A percentile compares a stretch with the other conserved stretches of the same genome.
Evolutionary conservation across 306 rosid genomes (phyloP).

Genomic region (Corylus heterophylla): DNA sequence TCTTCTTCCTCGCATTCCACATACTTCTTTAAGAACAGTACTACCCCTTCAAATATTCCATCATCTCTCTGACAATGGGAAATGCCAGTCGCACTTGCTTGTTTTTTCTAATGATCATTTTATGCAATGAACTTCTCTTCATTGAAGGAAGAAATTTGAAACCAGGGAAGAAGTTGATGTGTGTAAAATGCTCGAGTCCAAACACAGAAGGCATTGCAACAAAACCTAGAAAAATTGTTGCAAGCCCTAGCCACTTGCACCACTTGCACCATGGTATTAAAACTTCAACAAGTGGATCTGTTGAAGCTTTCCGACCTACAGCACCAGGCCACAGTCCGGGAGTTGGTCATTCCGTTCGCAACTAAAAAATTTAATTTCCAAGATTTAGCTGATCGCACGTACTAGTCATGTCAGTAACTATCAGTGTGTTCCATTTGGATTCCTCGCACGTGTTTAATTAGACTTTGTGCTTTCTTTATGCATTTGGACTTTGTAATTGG

Average conservation of each 20-base stretch:
- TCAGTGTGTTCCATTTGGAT: neutral
- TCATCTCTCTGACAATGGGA: constrained; percentile 43
- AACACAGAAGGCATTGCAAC: constrained; percentile 16
- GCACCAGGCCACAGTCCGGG: constrained; percentile 82
- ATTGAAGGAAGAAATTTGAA: constrained; percentile 56
- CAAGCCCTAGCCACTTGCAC: constrained; percentile 20
- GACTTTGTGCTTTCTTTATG: neutral
- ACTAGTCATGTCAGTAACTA: neutral
- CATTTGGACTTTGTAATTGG: no score
- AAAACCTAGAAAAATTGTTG: constrained; percentile 1
- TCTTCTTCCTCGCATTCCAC: neutral
- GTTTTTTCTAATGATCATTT: constrained; percentile 41
- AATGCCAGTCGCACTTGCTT: constrained; percentile 37
- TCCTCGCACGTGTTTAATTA: neutral
- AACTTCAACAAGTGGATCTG: constrained; percentile 29
- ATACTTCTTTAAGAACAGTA: neutral
- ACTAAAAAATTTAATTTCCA: constrained; percentile 16
- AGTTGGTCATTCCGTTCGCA: constrained; percentile 64
- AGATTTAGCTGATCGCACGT: neutral
- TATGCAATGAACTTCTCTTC: constrained; percentile 42
- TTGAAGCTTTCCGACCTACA: constrained; percentile 68
- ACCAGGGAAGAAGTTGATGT: constrained; percentile 27
- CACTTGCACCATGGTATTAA: constrained; percentile 1
- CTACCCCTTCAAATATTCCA: neutral
- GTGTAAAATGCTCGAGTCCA: neutral